A percentile compares a stretch with the other conserved stretches of the same genome.
phyloP scores from a whole-genome alignment of 805 yeast genomes.

The Naumovozyma dairenensis region DNA sequence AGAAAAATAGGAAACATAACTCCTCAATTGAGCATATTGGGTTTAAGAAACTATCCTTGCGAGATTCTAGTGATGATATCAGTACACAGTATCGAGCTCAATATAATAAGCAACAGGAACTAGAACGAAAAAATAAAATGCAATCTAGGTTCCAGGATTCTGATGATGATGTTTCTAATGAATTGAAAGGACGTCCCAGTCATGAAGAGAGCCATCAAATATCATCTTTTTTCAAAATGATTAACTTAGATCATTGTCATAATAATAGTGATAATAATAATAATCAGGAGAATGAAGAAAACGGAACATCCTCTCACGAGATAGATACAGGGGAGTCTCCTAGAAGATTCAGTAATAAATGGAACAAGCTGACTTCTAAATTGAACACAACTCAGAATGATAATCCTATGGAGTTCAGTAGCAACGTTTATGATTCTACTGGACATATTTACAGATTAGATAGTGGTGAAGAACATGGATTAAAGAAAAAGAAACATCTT shows the following conservation, averaged over 20 bases:
- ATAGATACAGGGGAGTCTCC: neutral
- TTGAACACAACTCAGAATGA: too few relatives aligned
- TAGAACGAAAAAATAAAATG: neutral
- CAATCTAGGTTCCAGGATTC: neutral
- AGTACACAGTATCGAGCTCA: neutral
- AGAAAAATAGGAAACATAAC: slow-evolving; percentile 33
- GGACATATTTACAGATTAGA: neutral
- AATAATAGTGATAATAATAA: neutral
- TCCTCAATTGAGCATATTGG: slow-evolving; percentile 23
- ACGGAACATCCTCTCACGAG: too few relatives aligned
- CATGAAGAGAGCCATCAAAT: too few relatives aligned
- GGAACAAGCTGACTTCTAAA: too few relatives aligned
- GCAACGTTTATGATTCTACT: neutral
- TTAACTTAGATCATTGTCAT: too few relatives aligned
- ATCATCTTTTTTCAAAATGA: too few relatives aligned
- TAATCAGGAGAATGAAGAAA: neutral
- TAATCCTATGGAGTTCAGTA: too few relatives aligned
- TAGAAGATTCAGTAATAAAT: too few relatives aligned
- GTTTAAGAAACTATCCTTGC: slow-evolving; percentile 30
- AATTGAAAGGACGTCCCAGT: too few relatives aligned
- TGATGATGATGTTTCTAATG: neutral
- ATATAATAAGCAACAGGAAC: neutral
- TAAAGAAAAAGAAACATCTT: neutral
- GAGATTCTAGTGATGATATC: slow-evolving; percentile 13
- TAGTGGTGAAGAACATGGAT: neutral